Base-by-base conservation (phyloP, 805 yeast species). In the Ogataea minuta region DNA sequence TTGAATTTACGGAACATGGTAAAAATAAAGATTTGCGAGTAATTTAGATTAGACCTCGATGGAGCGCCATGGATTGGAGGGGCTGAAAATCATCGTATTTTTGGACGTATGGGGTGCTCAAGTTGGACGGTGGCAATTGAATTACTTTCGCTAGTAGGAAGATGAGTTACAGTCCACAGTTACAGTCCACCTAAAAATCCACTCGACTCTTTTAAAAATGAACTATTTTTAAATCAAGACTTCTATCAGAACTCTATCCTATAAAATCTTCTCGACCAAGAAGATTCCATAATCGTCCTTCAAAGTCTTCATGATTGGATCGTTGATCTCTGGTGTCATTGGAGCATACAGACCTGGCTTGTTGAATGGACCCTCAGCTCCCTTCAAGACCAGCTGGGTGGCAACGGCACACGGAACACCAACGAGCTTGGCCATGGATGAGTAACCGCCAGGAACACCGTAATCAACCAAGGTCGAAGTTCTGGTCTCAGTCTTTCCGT, bases 341-440 rank as follows among this genome's bases (percentile, higher is more conserved):
- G 99, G 99, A 39, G 97, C 98, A 54, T 81, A 74, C 62, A 93
- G 74, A 54, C 99, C 99, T 41, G 88, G 86, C 46, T 72, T 76
- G 54, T 75, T 74, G 52, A 76, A 72, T 15, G 21, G 21, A 19
- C 21, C 21, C 21, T 19, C 21, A 42, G 81, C 77, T 51, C 96
- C 96, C 53, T 84, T 79, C 56, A 93, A 75, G 48, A 93, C 84
- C 67, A 85, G 83, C 69, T 79, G 79, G 44, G 84, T 74, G 21
- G 98, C 99, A 63, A 93, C 95, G 39, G 96, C 96, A 70, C 96
- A 91, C 52, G 99, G 99, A 49, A 89, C 91, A 72, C 99, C 99
- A 40, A 93, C 99, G 50, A 87, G 78, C 64, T 91, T 90, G 52
- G 99, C 99, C 99, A 93, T 93, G 24, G 98, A 90, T 28, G 95